Base-by-base conservation (phyloP, 495 filamentous ascomycete genomes). In the Oleoguttula mirabilis region DNA sequence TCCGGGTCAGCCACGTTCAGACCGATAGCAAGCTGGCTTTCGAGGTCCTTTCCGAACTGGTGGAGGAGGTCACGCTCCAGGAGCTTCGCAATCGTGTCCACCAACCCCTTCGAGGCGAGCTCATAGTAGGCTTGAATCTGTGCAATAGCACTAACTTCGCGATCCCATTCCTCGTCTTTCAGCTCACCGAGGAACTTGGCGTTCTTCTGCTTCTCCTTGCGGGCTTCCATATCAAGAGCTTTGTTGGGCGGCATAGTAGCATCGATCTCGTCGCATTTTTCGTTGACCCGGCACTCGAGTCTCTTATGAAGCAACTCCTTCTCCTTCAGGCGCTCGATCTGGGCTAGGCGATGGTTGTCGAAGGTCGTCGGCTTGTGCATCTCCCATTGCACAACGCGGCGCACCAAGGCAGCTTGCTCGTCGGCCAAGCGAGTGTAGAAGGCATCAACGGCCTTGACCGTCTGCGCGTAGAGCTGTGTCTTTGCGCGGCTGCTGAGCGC, bases 91-190 rank as follows among this genome's bases (percentile, higher is more conserved):
- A 77, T 52, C 0, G 57, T 48, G 24, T 77, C 72, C 0, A 70
- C 48, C 34, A 76, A 71, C 10, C 72, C 55, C 1, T 48, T 58
- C 19, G 57, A 67, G 0, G 73, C 73, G 12, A 73, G 55, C 8
- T 70, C 61, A 37, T 79, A 79, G 43, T 76, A 77, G 0, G 60
- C 70, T 4, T 63, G 55, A 0, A 68, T 56, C 14, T 51, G 60
- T 1, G 70, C 66, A 56, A 79, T 68, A 47, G 70, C 69, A 1
- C 64, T 54, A 0, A 79, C 40, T 28, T 76, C 70, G 3, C 62
- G 55, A 0, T 33, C 20, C 32, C 62, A 75, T 0, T 42, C 42
- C 32, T 79, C 75, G 0, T 55, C 41, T 0, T 60, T 63, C 1
- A 76, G 55, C 46, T 11, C 31, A 10, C 24, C 39, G 4, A 20